A percentile compares a stretch with the other conserved stretches of the same genome.
Evolutionary conservation across 768 basidiomycete genomes (phyloP).

Genomic region (Boletus rubropictus): DNA sequence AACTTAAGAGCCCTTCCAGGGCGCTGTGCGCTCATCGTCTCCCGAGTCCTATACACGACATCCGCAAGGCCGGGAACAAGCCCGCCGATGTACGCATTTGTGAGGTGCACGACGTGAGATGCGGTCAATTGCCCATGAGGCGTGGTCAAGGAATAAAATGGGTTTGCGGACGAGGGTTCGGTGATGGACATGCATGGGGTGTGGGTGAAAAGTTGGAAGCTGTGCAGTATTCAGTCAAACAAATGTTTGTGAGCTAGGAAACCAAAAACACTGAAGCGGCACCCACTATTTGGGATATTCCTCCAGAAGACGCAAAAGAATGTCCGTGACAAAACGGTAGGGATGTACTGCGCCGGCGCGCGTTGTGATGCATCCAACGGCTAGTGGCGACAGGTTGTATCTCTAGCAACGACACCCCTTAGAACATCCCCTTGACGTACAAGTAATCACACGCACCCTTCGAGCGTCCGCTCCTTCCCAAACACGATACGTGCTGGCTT

Average conservation of each 20-base stretch:
- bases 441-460: conserved; percentile 25
- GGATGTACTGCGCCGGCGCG: conserved; percentile 62
- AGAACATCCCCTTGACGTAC: neutral
- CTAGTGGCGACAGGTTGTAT: conserved; percentile 41
- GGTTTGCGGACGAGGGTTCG: conserved; percentile 16
- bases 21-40: conserved; percentile 60
- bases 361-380: conserved; percentile 47
- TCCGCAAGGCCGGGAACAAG: conserved; percentile 39
- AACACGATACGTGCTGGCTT: conserved; percentile 29
- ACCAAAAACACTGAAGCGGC: conserved; percentile 5
- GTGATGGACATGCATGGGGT: conserved; percentile 38
- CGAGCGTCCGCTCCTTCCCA: conserved; percentile 32
- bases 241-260: conserved; percentile 1
- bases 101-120: conserved; percentile 46
- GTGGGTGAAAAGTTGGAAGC: conserved; percentile 40
- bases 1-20: conserved; percentile 37
- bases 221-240: conserved; percentile 1
- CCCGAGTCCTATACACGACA: conserved; percentile 35
- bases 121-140: conserved; percentile 37
- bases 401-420: conserved; percentile 32
- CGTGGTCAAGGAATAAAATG: conserved; percentile 38
- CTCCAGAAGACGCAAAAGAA: conserved; percentile 47
- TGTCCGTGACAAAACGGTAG: conserved; percentile 60
- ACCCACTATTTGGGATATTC: conserved; percentile 38
- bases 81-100: conserved; percentile 47